phyloP scores from a whole-genome alignment of 2,329 filamentous ascomycete genomes.

The Neurospora sp. region DNA sequence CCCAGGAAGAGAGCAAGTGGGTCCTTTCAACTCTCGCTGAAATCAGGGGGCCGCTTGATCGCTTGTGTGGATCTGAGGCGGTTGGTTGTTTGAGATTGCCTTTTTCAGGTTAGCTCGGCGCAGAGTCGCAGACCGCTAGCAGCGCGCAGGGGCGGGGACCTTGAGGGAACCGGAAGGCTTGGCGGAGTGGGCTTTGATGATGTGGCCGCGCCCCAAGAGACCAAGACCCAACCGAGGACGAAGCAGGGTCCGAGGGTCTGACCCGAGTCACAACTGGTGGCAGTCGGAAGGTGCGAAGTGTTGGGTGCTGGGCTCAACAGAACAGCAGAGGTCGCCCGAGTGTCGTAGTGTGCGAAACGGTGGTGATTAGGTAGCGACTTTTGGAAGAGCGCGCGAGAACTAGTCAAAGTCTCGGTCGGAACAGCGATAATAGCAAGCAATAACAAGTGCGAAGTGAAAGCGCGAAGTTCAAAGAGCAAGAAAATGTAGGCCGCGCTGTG shows the following conservation, averaged over 20 bases:
- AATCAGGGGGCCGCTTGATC: background rate
- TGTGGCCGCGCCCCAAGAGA: constrained; percentile 19
- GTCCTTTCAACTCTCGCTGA: constrained; percentile 1
- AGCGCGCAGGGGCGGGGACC: background rate
- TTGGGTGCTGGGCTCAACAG: background rate
- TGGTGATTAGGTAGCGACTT: constrained; percentile 3
- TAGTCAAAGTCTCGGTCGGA: constrained; percentile 33
- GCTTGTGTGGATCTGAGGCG: background rate
- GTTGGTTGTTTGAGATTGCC: constrained; percentile 13
- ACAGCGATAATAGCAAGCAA: constrained; percentile 12
- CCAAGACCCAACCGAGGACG: constrained; percentile 13
- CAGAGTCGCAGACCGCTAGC: constrained; percentile 2
- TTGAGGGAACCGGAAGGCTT: background rate
- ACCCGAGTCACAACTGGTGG: constrained; percentile 9
- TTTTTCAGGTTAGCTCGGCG: constrained; percentile 13
- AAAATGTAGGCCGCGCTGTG: constrained; percentile 12
- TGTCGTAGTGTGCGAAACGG: background rate
- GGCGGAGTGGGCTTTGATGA: constrained; percentile 15
- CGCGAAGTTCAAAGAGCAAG: constrained; percentile 22
- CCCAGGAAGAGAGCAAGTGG: constrained; percentile 7
- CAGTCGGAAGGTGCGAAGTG: constrained; percentile 2
- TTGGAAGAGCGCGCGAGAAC: constrained; percentile 29
- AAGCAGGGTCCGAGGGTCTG: constrained; percentile 14
- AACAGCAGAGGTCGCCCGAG: background rate
- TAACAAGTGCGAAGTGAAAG: constrained; percentile 23